phyloP scores from a whole-genome alignment of 1,284 basidiomycete genomes.

The Ustilago cynodontis region DNA sequence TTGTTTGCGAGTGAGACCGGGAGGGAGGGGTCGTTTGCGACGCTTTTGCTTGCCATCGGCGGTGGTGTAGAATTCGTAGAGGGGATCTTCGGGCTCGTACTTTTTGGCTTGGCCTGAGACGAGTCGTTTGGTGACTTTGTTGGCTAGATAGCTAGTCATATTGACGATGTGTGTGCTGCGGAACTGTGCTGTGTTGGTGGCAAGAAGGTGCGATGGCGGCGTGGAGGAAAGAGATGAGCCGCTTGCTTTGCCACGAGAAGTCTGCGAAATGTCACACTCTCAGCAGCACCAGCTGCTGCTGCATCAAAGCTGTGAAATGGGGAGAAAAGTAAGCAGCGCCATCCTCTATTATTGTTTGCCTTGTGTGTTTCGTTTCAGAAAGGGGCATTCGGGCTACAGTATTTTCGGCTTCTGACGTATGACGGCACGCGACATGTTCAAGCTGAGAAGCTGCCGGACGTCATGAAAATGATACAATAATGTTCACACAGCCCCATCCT shows the following conservation, averaged over 20 bases:
- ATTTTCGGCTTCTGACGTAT: constrained; percentile 15
- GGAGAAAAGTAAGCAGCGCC: background rate
- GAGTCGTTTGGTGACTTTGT: constrained; percentile 53
- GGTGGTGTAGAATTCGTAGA: constrained; percentile 82
- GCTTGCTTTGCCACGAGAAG: too few species aligned
- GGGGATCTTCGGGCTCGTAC: constrained; percentile 75
- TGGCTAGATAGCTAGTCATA: constrained; percentile 56
- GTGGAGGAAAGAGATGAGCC: background rate
- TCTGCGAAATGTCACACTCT: too few species aligned
- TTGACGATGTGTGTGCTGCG: background rate
- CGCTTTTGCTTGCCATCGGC: constrained; percentile 78
- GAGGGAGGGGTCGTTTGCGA: constrained; percentile 78
- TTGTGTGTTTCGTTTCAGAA: background rate
- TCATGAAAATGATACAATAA: too few species aligned
- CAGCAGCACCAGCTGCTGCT: background rate
- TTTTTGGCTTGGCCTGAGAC: constrained; percentile 51
- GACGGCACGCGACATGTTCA: constrained; percentile 7
- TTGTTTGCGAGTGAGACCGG: constrained; percentile 82
- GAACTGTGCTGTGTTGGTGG: background rate
- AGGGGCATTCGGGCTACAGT: too few species aligned
- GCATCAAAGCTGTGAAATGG: background rate
- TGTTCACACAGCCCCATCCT: too few species aligned
- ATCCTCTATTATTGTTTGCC: too few species aligned
- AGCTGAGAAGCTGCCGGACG: too few species aligned
- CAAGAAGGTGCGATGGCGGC: background rate